A percentile compares a stretch with the other conserved stretches of the same genome.
Conservation (phyloP, 2,329 filamentous ascomycete species). For the Fusarium begoniae region DNA sequence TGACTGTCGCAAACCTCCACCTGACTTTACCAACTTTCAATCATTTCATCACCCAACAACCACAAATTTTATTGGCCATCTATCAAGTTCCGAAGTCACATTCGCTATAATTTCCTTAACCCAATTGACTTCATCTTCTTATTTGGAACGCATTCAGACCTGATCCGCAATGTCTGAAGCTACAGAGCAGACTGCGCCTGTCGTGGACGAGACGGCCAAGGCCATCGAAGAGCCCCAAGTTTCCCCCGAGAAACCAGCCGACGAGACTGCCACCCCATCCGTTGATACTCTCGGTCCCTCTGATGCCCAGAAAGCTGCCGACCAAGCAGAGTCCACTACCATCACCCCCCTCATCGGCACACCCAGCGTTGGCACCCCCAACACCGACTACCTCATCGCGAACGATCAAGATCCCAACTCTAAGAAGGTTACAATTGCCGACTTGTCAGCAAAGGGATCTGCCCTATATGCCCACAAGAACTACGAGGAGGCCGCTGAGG, state of each 20-base stretch:
- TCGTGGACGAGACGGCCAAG: constrained; percentile 30
- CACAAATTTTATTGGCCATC: constrained; percentile 1
- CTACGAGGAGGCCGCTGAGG: constrained; percentile 84
- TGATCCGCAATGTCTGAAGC: constrained; percentile 43
- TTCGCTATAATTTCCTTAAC: background rate
- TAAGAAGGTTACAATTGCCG: constrained; percentile 73
- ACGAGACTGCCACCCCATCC: background rate
- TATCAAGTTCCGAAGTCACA: background rate
- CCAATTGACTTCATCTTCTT: background rate
- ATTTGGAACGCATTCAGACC: background rate
- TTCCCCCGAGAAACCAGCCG: background rate
- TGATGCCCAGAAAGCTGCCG: constrained; percentile 19
- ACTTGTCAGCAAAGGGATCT: constrained; percentile 82
- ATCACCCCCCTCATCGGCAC: constrained; percentile 27
- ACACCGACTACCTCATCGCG: constrained; percentile 40
- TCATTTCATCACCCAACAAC: constrained; percentile 20
- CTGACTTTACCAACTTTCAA: constrained; percentile 7
- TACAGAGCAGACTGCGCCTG: constrained; percentile 40
- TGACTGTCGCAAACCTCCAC: constrained; percentile 39
- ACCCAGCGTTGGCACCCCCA: constrained; percentile 30
- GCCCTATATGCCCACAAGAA: constrained; percentile 90
- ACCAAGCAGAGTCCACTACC: constrained; percentile 31
- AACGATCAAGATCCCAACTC: constrained; percentile 58
- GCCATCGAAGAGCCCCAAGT: constrained; percentile 19
- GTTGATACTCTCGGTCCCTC: background rate